Evolutionary conservation across 768 basidiomycete genomes (phyloP).

Genomic region (Termitomyces sp.): DNA sequence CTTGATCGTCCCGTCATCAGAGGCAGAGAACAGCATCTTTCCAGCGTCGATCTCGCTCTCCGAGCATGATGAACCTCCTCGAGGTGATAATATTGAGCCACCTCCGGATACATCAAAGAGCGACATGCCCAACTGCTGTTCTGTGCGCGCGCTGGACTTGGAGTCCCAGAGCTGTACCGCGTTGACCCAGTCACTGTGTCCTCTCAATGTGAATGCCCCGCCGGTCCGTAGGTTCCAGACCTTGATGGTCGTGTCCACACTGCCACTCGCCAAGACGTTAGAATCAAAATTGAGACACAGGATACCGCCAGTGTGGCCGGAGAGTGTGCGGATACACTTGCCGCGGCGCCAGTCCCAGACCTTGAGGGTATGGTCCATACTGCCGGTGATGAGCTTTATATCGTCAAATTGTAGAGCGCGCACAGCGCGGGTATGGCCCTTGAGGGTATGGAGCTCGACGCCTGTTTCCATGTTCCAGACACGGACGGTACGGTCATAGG

Average conservation of each 20-base stretch:
- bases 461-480: constrained; percentile 98
- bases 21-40: constrained; percentile 96
- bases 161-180: constrained; percentile 91
- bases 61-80: constrained; percentile 17
- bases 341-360: constrained; percentile 97
- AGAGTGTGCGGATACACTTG: constrained; percentile 79
- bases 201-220: constrained; percentile 87
- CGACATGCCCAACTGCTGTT: constrained; percentile 25
- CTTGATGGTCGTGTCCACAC: constrained; percentile 91
- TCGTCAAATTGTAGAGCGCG: constrained; percentile 94
- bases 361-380: constrained; percentile 92
- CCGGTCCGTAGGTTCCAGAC: constrained; percentile 93
- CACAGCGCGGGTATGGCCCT: constrained; percentile 90
- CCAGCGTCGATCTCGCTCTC: constrained; percentile 63
- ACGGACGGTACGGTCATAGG: constrained; percentile 90
- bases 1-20: constrained; percentile 89
- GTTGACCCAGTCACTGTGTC: constrained; percentile 96
- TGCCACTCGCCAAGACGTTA: constrained; percentile 88
- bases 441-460: constrained; percentile 72
- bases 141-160: constrained; percentile 25
- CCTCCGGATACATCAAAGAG: constrained; percentile 30
- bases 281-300: constrained; percentile 89
- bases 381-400: constrained; percentile 90
- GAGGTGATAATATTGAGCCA: constrained; percentile 15
- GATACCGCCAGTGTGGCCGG: constrained; percentile 89